A percentile compares a stretch with the other conserved stretches of the same genome.
These are phyloP conservation scores for Pichia sorboxylosa DNA, from an alignment of 1,139 yeast genomes.

Conservation along the genomic window DNA sequence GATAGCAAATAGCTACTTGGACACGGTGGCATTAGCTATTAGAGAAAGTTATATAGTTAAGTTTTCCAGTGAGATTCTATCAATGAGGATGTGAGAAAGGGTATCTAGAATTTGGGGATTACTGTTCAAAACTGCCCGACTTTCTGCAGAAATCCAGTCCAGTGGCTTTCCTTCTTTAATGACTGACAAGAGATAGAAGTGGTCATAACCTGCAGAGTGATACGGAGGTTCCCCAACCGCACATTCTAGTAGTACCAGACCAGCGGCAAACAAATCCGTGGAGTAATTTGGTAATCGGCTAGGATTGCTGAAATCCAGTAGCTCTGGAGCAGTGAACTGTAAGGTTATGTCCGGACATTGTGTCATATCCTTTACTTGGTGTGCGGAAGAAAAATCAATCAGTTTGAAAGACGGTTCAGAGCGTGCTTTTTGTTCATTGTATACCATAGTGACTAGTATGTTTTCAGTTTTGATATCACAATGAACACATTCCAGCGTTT, in stretches of 20 bases:
- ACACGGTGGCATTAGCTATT: no score
- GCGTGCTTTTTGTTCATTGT: neutral
- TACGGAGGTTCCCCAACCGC: conserved; percentile 27
- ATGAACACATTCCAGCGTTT: conserved; percentile 22
- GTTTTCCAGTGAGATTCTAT: no score
- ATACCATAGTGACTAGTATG: conserved; percentile 17
- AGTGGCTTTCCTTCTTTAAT: conserved; percentile 19
- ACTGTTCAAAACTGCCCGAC: neutral
- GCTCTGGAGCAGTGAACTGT: conserved; percentile 28
- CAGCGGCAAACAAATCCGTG: conserved; percentile 26
- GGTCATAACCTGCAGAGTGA: conserved; percentile 16
- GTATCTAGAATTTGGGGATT: neutral
- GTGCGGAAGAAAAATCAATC: conserved; percentile 28
- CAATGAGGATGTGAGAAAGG: no score
- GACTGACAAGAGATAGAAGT: conserved; percentile 17
- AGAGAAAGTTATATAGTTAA: no score
- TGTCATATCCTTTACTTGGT: conserved; percentile 11
- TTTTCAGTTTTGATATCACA: conserved; percentile 29
- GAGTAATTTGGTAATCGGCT: conserved; percentile 16
- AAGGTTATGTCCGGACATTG: conserved; percentile 25
- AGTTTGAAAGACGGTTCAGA: conserved; percentile 20
- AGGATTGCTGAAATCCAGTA: conserved; percentile 13
- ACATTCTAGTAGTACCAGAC: conserved; percentile 24
- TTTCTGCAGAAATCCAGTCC: conserved; percentile 19
- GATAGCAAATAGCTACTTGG: no score